These are phyloP conservation scores for Marasmius fiardii DNA, from an alignment of 1,284 basidiomycete genomes.

Conservation along the genomic window DNA sequence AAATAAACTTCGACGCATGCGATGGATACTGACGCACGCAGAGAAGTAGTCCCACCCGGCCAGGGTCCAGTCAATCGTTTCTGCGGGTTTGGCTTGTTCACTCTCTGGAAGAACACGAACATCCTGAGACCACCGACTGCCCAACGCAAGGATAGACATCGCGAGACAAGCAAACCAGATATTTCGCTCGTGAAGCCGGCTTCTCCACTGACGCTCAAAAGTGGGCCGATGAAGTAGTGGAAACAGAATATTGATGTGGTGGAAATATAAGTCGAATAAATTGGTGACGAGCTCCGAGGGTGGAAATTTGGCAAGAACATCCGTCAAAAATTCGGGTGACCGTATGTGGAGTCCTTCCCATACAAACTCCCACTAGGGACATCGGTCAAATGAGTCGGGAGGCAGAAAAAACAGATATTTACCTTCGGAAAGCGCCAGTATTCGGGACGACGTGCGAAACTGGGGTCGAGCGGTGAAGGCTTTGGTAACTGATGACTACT, in stretches of 20 bases:
- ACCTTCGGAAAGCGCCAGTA: slow-evolving; percentile 39
- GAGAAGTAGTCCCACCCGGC: slow-evolving; percentile 71
- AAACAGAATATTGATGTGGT: slow-evolving; percentile 49
- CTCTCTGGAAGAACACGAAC: slow-evolving; percentile 50
- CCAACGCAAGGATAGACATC: slow-evolving; percentile 66
- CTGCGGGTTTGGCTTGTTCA: slow-evolving; percentile 21
- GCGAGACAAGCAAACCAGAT: slow-evolving; percentile 59
- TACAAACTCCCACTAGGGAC: slow-evolving; percentile 53
- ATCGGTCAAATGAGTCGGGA: not conserved
- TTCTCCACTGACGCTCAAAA: slow-evolving; percentile 58
- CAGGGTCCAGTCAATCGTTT: slow-evolving; percentile 40
- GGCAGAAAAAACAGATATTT: slow-evolving; percentile 15
- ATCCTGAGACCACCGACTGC: slow-evolving; percentile 67
- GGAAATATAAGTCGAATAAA: slow-evolving; percentile 69
- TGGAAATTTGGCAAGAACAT: slow-evolving; percentile 48
- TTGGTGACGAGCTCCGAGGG: slow-evolving; percentile 49
- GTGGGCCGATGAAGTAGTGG: slow-evolving; percentile 69
- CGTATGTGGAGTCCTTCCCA: slow-evolving; percentile 47
- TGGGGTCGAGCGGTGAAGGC: not conserved
- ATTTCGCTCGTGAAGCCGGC: slow-evolving; percentile 49
- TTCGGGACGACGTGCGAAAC: slow-evolving; percentile 27
- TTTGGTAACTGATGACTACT: not conserved
- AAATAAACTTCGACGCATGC: slow-evolving; percentile 53
- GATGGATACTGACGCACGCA: slow-evolving; percentile 52
- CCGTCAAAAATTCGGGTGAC: slow-evolving; percentile 30